These are phyloP conservation scores for Phaffomyces thermotolerans DNA, from an alignment of 805 yeast species.

Conservation along the genomic window DNA sequence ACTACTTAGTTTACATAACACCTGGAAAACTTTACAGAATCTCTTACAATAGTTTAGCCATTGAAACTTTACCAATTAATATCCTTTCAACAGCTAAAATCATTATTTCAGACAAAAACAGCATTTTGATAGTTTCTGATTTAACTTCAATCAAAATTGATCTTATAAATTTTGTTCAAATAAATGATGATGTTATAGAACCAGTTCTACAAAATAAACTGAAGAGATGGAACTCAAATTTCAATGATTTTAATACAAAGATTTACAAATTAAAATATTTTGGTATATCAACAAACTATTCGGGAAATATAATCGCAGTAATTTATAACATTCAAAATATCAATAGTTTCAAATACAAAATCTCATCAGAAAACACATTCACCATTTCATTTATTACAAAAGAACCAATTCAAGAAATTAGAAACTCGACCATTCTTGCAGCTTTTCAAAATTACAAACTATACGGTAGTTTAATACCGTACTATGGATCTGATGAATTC, in stretches of 20 bases:
- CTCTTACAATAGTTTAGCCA: not conserved
- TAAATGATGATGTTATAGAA: slow-evolving; percentile 10
- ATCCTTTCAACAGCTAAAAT: slow-evolving; percentile 10
- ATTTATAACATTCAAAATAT: slow-evolving; percentile 17
- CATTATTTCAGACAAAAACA: slow-evolving; percentile 6
- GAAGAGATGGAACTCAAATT: slow-evolving; percentile 17
- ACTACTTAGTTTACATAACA: slow-evolving; percentile 6
- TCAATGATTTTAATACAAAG: slow-evolving; percentile 21
- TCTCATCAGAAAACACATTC: slow-evolving; percentile 16
- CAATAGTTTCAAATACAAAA: slow-evolving; percentile 17
- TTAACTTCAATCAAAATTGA: slow-evolving; percentile 6
- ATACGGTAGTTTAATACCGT: slow-evolving; percentile 2
- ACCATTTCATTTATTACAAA: slow-evolving; percentile 15
- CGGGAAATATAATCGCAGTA: slow-evolving; percentile 14
- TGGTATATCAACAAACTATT: slow-evolving; percentile 15
- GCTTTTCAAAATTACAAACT: slow-evolving; percentile 17
- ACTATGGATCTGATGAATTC: no score
- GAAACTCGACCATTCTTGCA: slow-evolving; percentile 15
- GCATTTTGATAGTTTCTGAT: slow-evolving; percentile 6
- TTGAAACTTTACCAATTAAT: slow-evolving; percentile 1
- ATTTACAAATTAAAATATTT: slow-evolving; percentile 8
- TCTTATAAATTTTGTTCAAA: not conserved
- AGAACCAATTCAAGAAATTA: not conserved
- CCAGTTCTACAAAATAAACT: slow-evolving; percentile 12
- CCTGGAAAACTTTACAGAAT: slow-evolving; percentile 8